These are phyloP conservation scores for Williopsis jadinii DNA, from an alignment of 1,139 yeast species.

Conservation along the genomic window DNA sequence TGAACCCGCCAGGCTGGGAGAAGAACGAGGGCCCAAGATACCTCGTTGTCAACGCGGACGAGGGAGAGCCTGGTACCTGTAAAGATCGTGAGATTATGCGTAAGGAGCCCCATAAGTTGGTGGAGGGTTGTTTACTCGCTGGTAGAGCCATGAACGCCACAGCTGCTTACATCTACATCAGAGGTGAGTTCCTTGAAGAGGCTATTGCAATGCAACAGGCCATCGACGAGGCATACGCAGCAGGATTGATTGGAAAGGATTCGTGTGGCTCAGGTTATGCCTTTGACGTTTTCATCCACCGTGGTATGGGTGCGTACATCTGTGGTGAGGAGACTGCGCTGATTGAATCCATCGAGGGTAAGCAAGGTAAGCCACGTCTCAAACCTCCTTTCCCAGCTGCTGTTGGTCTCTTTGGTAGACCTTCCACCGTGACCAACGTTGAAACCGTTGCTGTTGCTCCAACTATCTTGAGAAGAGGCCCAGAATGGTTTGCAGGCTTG, in stretches of 20 bases:
- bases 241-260: slow-evolving; percentile 72
- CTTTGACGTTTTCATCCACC: slow-evolving; percentile 74
- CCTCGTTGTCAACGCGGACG: slow-evolving; percentile 85
- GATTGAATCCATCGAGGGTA: slow-evolving; percentile 83
- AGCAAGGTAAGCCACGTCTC: slow-evolving; percentile 87
- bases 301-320: slow-evolving; percentile 89
- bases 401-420: slow-evolving; percentile 85
- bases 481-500: slow-evolving; percentile 74
- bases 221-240: slow-evolving; percentile 78
- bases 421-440: slow-evolving; percentile 82
- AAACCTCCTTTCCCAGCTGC: slow-evolving; percentile 96
- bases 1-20: slow-evolving; percentile 95
- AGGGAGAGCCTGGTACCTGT: slow-evolving; percentile 92
- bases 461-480: slow-evolving; percentile 82
- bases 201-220: slow-evolving; percentile 66
- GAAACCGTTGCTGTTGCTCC: slow-evolving; percentile 89
- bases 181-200: slow-evolving; percentile 86
- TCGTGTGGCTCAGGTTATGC: slow-evolving; percentile 84
- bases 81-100: slow-evolving; percentile 85
- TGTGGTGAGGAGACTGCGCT: slow-evolving; percentile 91
- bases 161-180: slow-evolving; percentile 82
- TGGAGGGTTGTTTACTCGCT: slow-evolving; percentile 80
- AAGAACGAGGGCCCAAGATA: slow-evolving; percentile 81
- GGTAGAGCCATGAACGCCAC: slow-evolving; percentile 92
- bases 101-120: slow-evolving; percentile 84